Evolutionary conservation across 116 monocot genomes (phyloP).

Genomic region (Thalassia testudinum): DNA sequence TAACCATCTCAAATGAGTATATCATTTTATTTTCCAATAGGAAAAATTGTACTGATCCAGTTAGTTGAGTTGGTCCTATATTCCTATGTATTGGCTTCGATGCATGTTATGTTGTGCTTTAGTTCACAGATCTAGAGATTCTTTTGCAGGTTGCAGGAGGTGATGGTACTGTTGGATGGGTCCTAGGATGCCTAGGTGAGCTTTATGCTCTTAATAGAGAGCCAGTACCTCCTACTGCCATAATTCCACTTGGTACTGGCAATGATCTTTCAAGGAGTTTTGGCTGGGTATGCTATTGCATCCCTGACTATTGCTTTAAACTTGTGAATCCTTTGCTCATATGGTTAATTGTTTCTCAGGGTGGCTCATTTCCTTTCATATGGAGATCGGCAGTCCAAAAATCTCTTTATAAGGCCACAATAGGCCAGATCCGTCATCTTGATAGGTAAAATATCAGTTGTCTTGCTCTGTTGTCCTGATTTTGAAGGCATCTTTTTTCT

Average conservation of each 20-base stretch:
- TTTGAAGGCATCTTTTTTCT: too few relatives aligned
- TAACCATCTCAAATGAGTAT: too few relatives aligned
- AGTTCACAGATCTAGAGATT: neutral
- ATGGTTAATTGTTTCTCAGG: slow-evolving; percentile 22
- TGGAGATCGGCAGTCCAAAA: slow-evolving; percentile 73
- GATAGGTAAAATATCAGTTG: slow-evolving; percentile 47
- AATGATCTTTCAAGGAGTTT: slow-evolving; percentile 98
- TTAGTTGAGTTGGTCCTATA: too few relatives aligned
- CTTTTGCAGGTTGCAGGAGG: slow-evolving; percentile 79
- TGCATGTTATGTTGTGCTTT: too few relatives aligned
- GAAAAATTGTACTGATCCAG: too few relatives aligned
- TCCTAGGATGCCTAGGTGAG: slow-evolving; percentile 56
- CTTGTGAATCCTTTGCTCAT: neutral
- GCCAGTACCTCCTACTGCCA: slow-evolving; percentile 73
- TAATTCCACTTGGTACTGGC: slow-evolving; percentile 93
- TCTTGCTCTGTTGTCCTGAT: too few relatives aligned
- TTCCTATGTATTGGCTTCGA: too few relatives aligned
- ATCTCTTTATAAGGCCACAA: slow-evolving; percentile 43
- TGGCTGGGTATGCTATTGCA: slow-evolving; percentile 50
- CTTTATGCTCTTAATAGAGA: slow-evolving; percentile 43
- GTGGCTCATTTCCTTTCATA: slow-evolving; percentile 79
- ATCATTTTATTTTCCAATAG: too few relatives aligned
- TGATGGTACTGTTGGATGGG: slow-evolving; percentile 92
- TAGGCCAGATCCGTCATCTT: slow-evolving; percentile 39
- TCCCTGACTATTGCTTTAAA: neutral